Evolutionary conservation across 2,329 filamentous ascomycete species (phyloP), one percentile per base, ranked within the genome.

Genomic region (Oidium heveae): DNA sequence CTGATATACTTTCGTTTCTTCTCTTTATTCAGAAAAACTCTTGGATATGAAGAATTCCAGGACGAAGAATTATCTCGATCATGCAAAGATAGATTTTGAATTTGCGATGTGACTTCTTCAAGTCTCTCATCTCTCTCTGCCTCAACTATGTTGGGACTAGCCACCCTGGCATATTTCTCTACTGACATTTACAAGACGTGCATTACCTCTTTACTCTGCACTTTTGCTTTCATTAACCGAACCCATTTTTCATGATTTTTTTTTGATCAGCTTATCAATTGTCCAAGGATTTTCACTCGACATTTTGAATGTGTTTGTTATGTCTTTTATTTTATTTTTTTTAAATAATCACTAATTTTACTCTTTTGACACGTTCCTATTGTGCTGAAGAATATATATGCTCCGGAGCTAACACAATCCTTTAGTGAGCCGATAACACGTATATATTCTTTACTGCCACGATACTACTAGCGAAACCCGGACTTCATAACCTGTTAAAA

Each of bases 271-370:
- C n/a, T 28, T 34, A 16, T 51, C 22, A 34, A 49, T 34, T n/a
- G 54, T n/a, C 53, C 53, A 10, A 58, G 16, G 15, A 57, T 52
- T 37, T 59, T 39, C 50, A 55, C 55, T 18, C 15, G 13, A 16
- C 41, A 44, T 12, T 44, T 8, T 44, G 18, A 44, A 44, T 44
- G 18, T 44, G 18, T 44, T 44, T 44, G 18, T 44, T n/a, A 16
- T 44, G 13, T 44, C 18, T 44, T 44, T 44, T 8, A 36, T 8
- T n/a, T n/a, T n/a, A n/a, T n/a, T n/a, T n/a, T n/a, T n/a, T n/a
- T 12, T 12, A 36, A 36, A 36, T 8, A 8, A 36, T 36, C 34
- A 36, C 34, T 36, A 36, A 36, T 8, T 36, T 36, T 36, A 36
- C 34, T 36, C 8, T 36, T 36, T 36, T 15, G 8, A 15, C 34